These are phyloP conservation scores for Plasmodium vivax DNA, from an alignment of 169 alveolate genomes.

Conservation along the genomic window DNA sequence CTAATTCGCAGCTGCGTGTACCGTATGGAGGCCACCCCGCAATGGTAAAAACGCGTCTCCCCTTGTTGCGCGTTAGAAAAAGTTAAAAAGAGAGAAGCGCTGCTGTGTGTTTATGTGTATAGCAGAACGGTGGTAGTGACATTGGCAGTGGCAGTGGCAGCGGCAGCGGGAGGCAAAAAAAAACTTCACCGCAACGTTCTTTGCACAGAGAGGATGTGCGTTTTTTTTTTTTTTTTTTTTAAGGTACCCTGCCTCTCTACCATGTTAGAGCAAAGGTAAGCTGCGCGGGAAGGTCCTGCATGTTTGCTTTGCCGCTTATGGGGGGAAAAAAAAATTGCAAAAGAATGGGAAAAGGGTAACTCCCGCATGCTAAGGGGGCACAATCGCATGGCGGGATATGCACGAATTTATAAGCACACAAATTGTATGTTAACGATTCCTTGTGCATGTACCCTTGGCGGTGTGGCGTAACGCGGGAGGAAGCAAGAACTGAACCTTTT, in stretches of 20 bases:
- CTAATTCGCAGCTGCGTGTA: neutral
- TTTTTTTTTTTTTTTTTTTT: too few relatives aligned
- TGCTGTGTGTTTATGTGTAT: neutral
- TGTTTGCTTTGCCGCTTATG: neutral
- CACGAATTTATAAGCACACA: neutral
- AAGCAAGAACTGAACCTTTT: too few relatives aligned
- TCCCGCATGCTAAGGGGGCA: neutral
- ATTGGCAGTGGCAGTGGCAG: too few relatives aligned
- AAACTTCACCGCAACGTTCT: neutral
- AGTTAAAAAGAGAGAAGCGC: neutral
- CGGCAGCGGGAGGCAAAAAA: neutral
- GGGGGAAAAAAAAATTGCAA: neutral
- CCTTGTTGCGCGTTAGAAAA: neutral
- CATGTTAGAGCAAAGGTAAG: neutral
- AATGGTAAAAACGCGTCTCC: neutral
- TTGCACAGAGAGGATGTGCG: neutral
- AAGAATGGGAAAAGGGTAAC: neutral
- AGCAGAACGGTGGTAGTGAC: neutral
- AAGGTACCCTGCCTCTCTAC: neutral
- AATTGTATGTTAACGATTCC: neutral
- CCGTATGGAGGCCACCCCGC: neutral
- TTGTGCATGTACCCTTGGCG: neutral
- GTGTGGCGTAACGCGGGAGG: neutral
- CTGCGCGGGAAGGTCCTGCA: neutral
- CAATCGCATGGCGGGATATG: neutral